phyloP scores from a whole-genome alignment of 2,329 filamentous ascomycete genomes.

The Colletotrichum phormii region DNA sequence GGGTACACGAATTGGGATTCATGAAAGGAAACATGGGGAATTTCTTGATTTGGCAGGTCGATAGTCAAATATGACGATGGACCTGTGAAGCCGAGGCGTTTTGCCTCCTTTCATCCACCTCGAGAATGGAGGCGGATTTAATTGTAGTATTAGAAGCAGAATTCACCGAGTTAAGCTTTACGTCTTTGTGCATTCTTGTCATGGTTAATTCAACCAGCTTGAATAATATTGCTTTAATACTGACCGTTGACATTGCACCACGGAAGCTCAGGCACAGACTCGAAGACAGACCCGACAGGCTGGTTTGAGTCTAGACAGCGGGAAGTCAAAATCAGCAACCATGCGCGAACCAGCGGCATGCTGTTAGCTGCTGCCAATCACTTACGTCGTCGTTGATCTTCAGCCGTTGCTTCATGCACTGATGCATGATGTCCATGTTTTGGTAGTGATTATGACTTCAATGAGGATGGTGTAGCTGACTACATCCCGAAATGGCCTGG shows the following conservation, averaged over 20 bases:
- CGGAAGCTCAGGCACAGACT: neutral
- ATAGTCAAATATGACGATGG: no score
- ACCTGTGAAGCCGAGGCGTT: neutral
- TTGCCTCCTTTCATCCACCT: neutral
- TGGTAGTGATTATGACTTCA: neutral
- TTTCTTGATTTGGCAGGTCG: neutral
- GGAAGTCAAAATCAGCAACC: constrained; percentile 6
- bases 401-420: neutral
- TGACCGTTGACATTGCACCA: neutral
- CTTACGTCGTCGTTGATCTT: neutral
- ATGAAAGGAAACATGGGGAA: constrained; percentile 6
- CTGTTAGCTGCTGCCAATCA: neutral
- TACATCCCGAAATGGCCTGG: neutral
- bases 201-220: no score
- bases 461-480: neutral
- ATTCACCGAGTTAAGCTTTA: no score
- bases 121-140: no score
- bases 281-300: neutral
- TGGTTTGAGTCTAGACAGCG: neutral
- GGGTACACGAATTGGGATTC: neutral
- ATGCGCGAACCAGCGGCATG: neutral
- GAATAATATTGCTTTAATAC: no score
- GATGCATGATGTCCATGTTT: neutral
- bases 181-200: no score
- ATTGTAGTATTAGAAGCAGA: no score